Percentiles rank a stretch among this genome's conserved stretches.
Conservation (phyloP, 1,139 yeast species). For the Candida albicans region DNA sequence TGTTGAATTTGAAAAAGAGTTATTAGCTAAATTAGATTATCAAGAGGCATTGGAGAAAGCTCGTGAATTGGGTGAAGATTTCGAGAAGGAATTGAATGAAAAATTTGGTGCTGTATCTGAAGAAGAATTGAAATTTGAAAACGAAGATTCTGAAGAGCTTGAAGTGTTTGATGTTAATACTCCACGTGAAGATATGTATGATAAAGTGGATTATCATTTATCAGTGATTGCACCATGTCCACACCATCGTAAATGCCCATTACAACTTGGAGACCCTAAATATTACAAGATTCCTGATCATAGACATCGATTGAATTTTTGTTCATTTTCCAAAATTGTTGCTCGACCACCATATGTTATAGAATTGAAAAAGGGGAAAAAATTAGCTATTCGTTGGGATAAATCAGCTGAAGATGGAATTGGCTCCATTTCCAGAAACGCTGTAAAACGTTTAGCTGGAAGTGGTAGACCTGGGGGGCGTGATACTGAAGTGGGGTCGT, state of each 20-base stretch:
- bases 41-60: conserved; percentile 16
- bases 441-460: conserved; percentile 44
- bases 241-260: conserved; percentile 85
- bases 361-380: conserved; percentile 81
- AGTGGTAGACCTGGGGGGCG: conserved; percentile 75
- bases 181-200: conserved; percentile 6
- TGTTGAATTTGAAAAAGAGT: conserved; percentile 31
- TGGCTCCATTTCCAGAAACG: conserved; percentile 38
- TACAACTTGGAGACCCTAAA: conserved; percentile 75
- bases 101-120: conserved; percentile 43
- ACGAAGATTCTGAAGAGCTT: conserved; percentile 42
- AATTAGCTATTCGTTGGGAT: conserved; percentile 75
- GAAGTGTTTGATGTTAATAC: conserved; percentile 30
- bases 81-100: conserved; percentile 16
- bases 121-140: conserved; percentile 51
- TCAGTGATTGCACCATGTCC: conserved; percentile 85
- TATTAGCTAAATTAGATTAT: conserved; percentile 27
- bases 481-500: conserved; percentile 72
- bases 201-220: conserved; percentile 50
- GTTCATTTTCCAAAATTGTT: conserved; percentile 72
- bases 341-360: conserved; percentile 74
- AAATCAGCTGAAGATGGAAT: conserved; percentile 52
- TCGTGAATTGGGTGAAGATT: conserved; percentile 12
- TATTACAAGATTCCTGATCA: conserved; percentile 61
- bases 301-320: conserved; percentile 66